Conservation (phyloP, 2,329 filamentous ascomycete species). For the Calonectria fujianensis region DNA sequence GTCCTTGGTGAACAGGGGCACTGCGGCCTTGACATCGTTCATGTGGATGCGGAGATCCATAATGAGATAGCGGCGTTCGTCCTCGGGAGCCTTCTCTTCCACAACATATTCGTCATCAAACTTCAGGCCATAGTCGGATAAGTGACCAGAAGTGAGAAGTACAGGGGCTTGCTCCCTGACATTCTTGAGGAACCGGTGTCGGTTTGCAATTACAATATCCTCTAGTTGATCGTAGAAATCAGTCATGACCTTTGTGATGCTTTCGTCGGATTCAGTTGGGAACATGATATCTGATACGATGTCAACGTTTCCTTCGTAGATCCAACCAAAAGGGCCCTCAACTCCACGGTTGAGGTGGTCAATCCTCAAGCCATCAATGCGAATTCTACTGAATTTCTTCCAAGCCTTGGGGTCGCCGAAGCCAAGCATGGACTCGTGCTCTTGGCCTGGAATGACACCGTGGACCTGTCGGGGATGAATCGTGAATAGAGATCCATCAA, state of each 20-base stretch:
- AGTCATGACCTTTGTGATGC: conserved; percentile 94
- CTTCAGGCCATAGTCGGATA: conserved; percentile 54
- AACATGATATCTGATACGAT: conserved; percentile 98
- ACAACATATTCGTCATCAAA: conserved; percentile 36
- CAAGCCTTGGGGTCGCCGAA: conserved; percentile 83
- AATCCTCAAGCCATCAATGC: conserved; percentile 95
- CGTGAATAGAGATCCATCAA: conserved; percentile 96
- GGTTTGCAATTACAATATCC: conserved; percentile 89
- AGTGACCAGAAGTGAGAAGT: conserved; percentile 58
- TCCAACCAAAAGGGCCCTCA: conserved; percentile 97
- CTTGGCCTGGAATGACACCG: conserved; percentile 79
- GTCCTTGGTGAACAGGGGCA: conserved; percentile 93
- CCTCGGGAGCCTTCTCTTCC: conserved; percentile 58
- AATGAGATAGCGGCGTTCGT: conserved; percentile 87
- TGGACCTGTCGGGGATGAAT: conserved; percentile 96
- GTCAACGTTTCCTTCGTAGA: conserved; percentile 96
- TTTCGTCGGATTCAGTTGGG: conserved; percentile 89
- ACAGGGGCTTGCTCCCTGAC: conserved; percentile 56
- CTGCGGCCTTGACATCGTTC: conserved; percentile 93
- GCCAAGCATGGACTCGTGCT: conserved; percentile 72
- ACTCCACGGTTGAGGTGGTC: conserved; percentile 97
- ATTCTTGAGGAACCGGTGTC: conserved; percentile 76
- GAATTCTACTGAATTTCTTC: conserved; percentile 96
- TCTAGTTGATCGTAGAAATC: conserved; percentile 98
- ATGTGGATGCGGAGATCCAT: conserved; percentile 97